Evolutionary conservation across 805 yeast species (phyloP), one percentile per base, ranked within the genome.

Genomic region (Millerozyma miso): DNA sequence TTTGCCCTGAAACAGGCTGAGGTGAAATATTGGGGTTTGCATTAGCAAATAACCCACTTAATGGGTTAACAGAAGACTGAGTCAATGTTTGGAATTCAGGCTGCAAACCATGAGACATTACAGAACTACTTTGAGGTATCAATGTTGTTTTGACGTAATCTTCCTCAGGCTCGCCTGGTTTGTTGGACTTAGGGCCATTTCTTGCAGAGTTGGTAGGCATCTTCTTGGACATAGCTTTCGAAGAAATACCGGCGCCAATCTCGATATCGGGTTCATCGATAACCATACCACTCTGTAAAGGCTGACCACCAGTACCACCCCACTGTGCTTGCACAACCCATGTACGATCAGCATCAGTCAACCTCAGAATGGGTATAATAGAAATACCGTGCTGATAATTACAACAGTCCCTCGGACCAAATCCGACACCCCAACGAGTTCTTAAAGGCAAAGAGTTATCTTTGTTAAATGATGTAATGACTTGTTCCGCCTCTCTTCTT

Each of bases 341-440:
- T 48, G 84, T 73, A 56, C 75, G 80, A 63, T 93, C 99, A 16
- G 97, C 96, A 46, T 93, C 99, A 0, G 99, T 93, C 52, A 93
- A 74, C 55, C 97, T 79, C 45, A 78, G 79, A 39, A 93, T 68
- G 13, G 98, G 97, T 47, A 93, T 88, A 31, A 89, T 78, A 46
- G 96, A 85, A 32, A 83, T 75, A 48, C 99, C 99, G 44, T 83
- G 83, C 58, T 83, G 90, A 65, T 93, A 93, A 65, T 93, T 95
- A 62, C 96, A 88, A 71, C 98, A 91, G 63, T 93, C 98, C 70
- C 99, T 81, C 42, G 99, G 99, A 3, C 99, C 99, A 58, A 86
- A 93, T 1, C 99, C 99, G 48, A 93, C 98, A 52, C 98, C 99
- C 99, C 99, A 93, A 60, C 97, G 78, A 3, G 95, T 87, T 65